Evolutionary conservation across 495 filamentous ascomycete genomes (phyloP).

Genomic region (Penicillium parvum): DNA sequence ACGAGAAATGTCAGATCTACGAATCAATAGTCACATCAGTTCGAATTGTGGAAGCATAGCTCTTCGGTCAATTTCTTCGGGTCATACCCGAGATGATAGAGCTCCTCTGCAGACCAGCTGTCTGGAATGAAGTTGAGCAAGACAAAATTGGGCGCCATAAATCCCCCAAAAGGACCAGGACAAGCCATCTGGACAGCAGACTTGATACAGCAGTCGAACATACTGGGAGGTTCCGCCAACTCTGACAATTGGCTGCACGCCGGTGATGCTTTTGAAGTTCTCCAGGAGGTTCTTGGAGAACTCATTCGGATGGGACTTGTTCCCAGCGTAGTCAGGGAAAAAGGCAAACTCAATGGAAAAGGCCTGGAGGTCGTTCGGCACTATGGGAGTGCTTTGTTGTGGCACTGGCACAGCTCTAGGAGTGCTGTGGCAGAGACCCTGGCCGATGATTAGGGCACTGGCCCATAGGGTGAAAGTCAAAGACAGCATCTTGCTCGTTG

Average conservation of each 20-base stretch:
- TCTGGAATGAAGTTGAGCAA: conserved; percentile 1
- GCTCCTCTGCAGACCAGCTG: conserved; percentile 8
- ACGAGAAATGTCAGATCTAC: not conserved
- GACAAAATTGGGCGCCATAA: conserved; percentile 18
- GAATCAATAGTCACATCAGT: not conserved
- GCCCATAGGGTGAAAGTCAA: not conserved
- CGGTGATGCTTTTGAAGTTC: conserved; percentile 15
- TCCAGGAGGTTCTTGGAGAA: conserved; percentile 19
- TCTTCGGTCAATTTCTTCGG: conserved; percentile 11
- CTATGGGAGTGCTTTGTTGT: not conserved
- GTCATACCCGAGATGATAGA: conserved; percentile 15
- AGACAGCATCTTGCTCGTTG: not conserved
- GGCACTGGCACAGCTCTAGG: conserved; percentile 1
- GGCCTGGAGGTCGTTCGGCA: conserved; percentile 12
- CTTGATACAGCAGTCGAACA: conserved; percentile 8
- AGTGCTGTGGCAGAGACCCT: not conserved
- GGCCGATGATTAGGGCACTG: not conserved
- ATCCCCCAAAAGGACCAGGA: conserved; percentile 8
- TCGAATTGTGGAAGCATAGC: conserved; percentile 12
- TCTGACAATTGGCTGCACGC: conserved; percentile 11
- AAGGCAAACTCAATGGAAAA: conserved; percentile 25
- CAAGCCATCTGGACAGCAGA: conserved; percentile 9
- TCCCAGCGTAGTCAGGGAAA: conserved; percentile 25
- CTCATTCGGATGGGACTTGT: conserved; percentile 18
- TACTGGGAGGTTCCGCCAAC: conserved; percentile 26